Conservation (phyloP, 2,329 filamentous ascomycete genomes). For the Aspergillus terreus region DNA sequence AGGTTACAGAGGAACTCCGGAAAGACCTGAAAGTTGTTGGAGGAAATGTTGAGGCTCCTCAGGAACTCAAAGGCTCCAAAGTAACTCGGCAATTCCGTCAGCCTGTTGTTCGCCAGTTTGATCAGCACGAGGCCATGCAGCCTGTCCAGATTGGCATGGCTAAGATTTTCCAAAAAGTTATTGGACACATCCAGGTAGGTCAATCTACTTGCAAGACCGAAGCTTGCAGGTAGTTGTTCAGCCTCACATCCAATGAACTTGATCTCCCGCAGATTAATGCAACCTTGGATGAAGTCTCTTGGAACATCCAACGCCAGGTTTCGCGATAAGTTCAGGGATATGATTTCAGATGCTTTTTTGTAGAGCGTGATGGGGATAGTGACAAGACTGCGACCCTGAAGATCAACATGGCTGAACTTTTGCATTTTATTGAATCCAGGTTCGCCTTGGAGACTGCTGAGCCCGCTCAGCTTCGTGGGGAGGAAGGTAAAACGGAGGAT, state of each 20-base stretch:
- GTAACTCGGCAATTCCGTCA: constrained; percentile 73
- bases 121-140: constrained; percentile 73
- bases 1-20: constrained; percentile 81
- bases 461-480: constrained; percentile 79
- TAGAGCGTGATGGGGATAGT: constrained; percentile 95
- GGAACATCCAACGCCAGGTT: constrained; percentile 91
- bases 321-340: constrained; percentile 86
- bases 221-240: constrained; percentile 75
- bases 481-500: constrained; percentile 94
- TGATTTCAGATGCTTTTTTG: constrained; percentile 86
- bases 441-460: constrained; percentile 68
- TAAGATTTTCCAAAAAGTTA: constrained; percentile 82
- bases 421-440: constrained; percentile 76
- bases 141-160: constrained; percentile 75
- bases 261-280: constrained; percentile 86
- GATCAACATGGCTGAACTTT: constrained; percentile 91
- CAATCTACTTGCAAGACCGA: constrained; percentile 74
- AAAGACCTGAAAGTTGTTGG: constrained; percentile 83
- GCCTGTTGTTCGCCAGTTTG: constrained; percentile 88
- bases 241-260: constrained; percentile 95
- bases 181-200: constrained; percentile 94
- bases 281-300: constrained; percentile 93
- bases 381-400: constrained; percentile 83
- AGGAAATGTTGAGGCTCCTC: constrained; percentile 84
- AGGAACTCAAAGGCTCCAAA: constrained; percentile 77